phyloP scores from a whole-genome alignment of 441 rosid genomes.

The Brassica balearica region DNA sequence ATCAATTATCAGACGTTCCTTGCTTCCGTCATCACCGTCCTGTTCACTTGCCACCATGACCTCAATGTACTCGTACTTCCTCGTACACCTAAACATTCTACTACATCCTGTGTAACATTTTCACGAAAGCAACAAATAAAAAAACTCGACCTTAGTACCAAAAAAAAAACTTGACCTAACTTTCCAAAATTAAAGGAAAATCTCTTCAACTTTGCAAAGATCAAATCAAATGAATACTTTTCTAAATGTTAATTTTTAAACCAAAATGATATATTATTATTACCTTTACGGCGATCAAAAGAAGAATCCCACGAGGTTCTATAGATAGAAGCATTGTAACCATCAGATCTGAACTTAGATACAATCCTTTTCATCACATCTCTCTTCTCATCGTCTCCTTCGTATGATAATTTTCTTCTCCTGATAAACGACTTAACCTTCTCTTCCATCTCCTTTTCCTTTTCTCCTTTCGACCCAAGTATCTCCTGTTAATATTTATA shows the following conservation, averaged over 20 bases:
- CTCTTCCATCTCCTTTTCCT: slow-evolving; percentile 48
- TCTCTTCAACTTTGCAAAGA: slow-evolving; percentile 1
- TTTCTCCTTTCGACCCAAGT: slow-evolving; percentile 42
- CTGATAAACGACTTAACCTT: slow-evolving; percentile 43
- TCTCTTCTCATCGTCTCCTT: slow-evolving; percentile 39
- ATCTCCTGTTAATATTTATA: slow-evolving; percentile 40
- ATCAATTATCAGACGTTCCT: slow-evolving; percentile 54
- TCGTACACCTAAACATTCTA: slow-evolving; percentile 41
- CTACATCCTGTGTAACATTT: slow-evolving; percentile 29
- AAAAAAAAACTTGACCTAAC: slow-evolving; percentile 10
- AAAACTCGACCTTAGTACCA: slow-evolving; percentile 6
- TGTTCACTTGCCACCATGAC: slow-evolving; percentile 39
- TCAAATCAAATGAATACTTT: not conserved
- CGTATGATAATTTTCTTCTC: slow-evolving; percentile 29
- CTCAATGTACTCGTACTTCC: slow-evolving; percentile 12
- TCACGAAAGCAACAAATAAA: slow-evolving; percentile 9
- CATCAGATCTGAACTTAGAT: slow-evolving; percentile 50
- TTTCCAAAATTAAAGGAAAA: slow-evolving; percentile 8
- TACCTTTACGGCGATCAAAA: slow-evolving; percentile 44
- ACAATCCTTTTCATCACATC: slow-evolving; percentile 50
- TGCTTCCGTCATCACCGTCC: slow-evolving; percentile 26
- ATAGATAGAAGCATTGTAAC: slow-evolving; percentile 54
- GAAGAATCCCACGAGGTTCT: slow-evolving; percentile 54
- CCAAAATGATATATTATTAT: not conserved
- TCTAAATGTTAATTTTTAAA: not conserved